Base-by-base conservation (phyloP, 495 filamentous ascomycete genomes). In the Sphaerosporella brunnea region DNA sequence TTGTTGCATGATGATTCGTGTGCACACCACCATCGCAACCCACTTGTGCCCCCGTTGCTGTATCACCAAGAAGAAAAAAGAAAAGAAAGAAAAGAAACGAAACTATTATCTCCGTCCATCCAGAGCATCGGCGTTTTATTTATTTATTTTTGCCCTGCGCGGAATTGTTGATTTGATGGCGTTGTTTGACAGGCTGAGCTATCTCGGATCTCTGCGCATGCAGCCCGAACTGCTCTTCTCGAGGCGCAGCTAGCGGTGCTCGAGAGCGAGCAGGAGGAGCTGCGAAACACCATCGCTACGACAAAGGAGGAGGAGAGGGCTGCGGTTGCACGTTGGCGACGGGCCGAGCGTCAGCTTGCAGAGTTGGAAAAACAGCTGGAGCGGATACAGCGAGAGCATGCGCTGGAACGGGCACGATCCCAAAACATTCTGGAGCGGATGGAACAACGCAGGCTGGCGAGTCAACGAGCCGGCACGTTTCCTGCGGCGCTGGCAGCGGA, bases 351-450 rank as follows among this genome's bases (percentile, higher is more conserved):
- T 25, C 78, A 74, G 1, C 67, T 95, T 26, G 67, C 63, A 16
- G 73, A 80, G 37, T 66, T 95, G 7, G 77, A 88, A 54, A 82
- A 87, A 32, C 84, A 95, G 59, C 71, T 97, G 5, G 87, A 94
- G 55, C 69, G 75, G 35, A 92, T 97, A 51, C 86, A 94, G 61
- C 73, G 71, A 50, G 88, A 95, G 58, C 77, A 85, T 5, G 71
- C 69, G 39, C 77, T 90, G 51, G 88, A 97, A 65, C 74, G 78
- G 23, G 79, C 84, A 46, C 71, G 82, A 18, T 86, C 95, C 60
- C 67, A 75, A 20, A 85, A 95, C 56, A 66, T 93, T 23, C 68
- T 92, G 28, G 70, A 75, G 47, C 76, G 85, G 11, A 78, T 94
- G 69, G 83, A 90, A 54, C 73, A 80, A 52, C 75, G 80, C 53